Base-by-base conservation (phyloP, 495 filamentous ascomycete genomes). In the Penicillium goetzii region DNA sequence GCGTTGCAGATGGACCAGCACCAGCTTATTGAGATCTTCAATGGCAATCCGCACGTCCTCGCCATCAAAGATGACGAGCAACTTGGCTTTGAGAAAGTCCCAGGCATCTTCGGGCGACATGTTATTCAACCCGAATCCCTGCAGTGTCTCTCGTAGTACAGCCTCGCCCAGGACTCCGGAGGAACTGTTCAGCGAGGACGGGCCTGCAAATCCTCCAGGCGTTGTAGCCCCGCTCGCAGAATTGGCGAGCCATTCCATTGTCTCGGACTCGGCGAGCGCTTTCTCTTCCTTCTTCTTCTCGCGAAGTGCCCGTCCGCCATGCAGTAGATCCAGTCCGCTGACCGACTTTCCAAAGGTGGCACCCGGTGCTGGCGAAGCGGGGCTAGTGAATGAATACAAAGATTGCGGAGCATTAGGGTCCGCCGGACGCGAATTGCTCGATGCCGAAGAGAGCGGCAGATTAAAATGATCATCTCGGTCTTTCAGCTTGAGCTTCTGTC, bases 261-360 rank as follows among this genome's bases (percentile, higher is more conserved):
- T 78, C 43, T 77, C 74, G 4, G 71, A 73, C 43, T 82, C 80
- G 4, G 75, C 77, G 15, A 78, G 66, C 0, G 82, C 85, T 68
- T 91, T 92, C 63, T 92, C 92, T 68, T 93, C 92, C 68, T 91
- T 92, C 77, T 90, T 92, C 84, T 92, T 95, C 67, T 96, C 91
- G 33, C 92, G 87, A n/a, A 96, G 72, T 3, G 89, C 91, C 38
- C 91, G 85, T 4, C 90, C 92, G 25, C 90, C 92, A 72, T 97
- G 93, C 12, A 93, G 84, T 21, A 97, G 75, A 78, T 97, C 93
- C 28, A 97, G 77, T 1, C 92, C 92, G 56, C 86, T 90, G 60
- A 92, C 86, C 7, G 89, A 91, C 77, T 93, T 93, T 21, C 87
- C 82, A 62, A 89, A 88, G 17, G 89, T 88, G 21, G 89, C 86